Percentiles rank a stretch among this genome's conserved stretches.
Evolutionary conservation across 352 stramenopile genomes (phyloP).

Genomic region (Pythium coloratum): DNA sequence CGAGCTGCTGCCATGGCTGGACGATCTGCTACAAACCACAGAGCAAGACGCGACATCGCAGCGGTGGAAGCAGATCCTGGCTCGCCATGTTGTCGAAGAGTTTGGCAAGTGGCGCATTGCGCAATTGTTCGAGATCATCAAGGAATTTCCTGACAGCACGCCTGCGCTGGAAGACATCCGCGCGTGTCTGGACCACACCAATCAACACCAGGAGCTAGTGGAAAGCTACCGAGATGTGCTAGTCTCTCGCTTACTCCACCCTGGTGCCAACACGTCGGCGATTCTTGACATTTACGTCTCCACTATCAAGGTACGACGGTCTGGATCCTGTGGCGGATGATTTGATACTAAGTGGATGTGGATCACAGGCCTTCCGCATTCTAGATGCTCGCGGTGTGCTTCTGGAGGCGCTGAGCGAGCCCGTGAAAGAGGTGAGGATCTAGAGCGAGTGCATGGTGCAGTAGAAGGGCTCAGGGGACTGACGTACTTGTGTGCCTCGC

Average conservation of each 20-base stretch:
- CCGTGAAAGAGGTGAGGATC: constrained; percentile 57
- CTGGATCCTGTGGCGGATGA: not conserved
- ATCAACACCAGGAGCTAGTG: constrained; percentile 84
- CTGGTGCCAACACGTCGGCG: constrained; percentile 93
- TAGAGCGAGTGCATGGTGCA: not conserved
- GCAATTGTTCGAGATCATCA: constrained; percentile 97
- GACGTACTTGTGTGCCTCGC: constrained; percentile 26
- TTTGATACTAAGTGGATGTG: not conserved
- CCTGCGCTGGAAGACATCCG: constrained; percentile 70
- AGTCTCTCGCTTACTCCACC: constrained; percentile 90
- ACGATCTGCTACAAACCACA: constrained; percentile 41
- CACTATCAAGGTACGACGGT: constrained; percentile 88
- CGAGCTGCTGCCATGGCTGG: constrained; percentile 61
- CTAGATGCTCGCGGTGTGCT: constrained; percentile 93
- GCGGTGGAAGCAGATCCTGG: constrained; percentile 52
- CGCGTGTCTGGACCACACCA: constrained; percentile 78
- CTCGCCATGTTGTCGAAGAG: constrained; percentile 49
- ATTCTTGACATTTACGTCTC: constrained; percentile 98
- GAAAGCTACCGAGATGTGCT: constrained; percentile 78
- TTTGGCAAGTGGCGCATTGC: constrained; percentile 81
- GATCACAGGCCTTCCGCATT: constrained; percentile 79
- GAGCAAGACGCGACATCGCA: constrained; percentile 6
- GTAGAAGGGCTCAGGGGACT: not conserved
- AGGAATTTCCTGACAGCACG: constrained; percentile 94
- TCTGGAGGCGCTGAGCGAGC: constrained; percentile 76